phyloP scores from a whole-genome alignment of 352 stramenopile genomes.

The Pythium phragmiticola region DNA sequence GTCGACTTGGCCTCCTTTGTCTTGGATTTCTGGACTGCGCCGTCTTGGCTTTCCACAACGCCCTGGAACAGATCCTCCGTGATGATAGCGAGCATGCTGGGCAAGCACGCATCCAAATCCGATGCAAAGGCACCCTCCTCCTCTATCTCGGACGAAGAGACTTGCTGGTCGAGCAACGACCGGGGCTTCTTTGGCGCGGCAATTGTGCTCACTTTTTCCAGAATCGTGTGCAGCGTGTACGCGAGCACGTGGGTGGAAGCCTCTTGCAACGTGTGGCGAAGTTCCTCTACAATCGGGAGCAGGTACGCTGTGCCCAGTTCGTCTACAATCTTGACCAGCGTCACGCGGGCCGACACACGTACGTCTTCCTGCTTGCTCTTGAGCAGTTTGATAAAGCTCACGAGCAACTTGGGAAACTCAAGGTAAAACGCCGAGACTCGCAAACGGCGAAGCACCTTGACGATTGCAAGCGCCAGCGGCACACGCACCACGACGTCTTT shows the following conservation, averaged over 20 bases:
- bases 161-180: slow-evolving; percentile 33
- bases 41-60: slow-evolving; percentile 54
- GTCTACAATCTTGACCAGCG: slow-evolving; percentile 93
- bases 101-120: slow-evolving; percentile 74
- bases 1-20: slow-evolving; percentile 83
- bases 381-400: slow-evolving; percentile 86
- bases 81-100: slow-evolving; percentile 81
- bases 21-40: slow-evolving; percentile 77
- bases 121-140: slow-evolving; percentile 45
- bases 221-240: slow-evolving; percentile 83
- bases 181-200: slow-evolving; percentile 43
- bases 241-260: slow-evolving; percentile 85
- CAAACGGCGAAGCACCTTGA: slow-evolving; percentile 97
- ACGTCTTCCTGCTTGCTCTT: slow-evolving; percentile 93
- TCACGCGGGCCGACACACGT: slow-evolving; percentile 89
- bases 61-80: slow-evolving; percentile 80
- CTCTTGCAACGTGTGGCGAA: slow-evolving; percentile 79
- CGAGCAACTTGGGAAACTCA: slow-evolving; percentile 94
- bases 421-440: slow-evolving; percentile 87
- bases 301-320: slow-evolving; percentile 88
- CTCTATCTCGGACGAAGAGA: slow-evolving; percentile 19
- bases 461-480: slow-evolving; percentile 92
- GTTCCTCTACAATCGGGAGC: slow-evolving; percentile 78
- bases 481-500: slow-evolving; percentile 82
- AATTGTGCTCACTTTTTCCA: slow-evolving; percentile 76